Evolutionary conservation across 2,329 filamentous ascomycete species (phyloP), one percentile per base, ranked within the genome.

Genomic region (Penicillium sp.): DNA sequence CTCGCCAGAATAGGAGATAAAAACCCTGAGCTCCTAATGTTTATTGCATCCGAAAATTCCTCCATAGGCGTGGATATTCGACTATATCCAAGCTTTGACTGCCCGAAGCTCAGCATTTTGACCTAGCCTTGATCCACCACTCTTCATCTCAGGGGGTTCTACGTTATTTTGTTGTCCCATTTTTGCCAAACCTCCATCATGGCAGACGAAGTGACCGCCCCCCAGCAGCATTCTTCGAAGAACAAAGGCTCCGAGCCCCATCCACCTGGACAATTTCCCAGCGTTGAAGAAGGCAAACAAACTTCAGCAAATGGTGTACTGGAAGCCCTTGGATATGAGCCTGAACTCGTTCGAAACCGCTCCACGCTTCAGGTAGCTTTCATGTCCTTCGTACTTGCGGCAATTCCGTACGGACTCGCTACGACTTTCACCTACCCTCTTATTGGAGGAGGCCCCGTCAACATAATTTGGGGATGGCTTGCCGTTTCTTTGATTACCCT

Each of bases 401-500:
- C 82, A 4, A 81, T 82, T 6, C 81, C 81, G 0, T 84, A 82
- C 57, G 82, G 82, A 40, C 70, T 85, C 17, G 78, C 73, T n/a
- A 85, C 83, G 2, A 85, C 83, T 0, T 72, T 86, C 56, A 80
- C 79, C 66, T 82, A 84, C 62, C 80, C 79, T 21, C 72, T 86
- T 21, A 77, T 77, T 17, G 80, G 85, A 63, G 83, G 83, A 29
- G 80, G 84, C 63, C 75, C 75, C 32, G 82, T 85, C n/a, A 84
- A 81, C 24, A 75, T 85, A 35, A 69, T 86, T 53, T 86, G 79
- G 75, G 83, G 83, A 39, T 86, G 77, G 80, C 74, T 84, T 13
- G 61, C 83, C 35, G 75, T 84, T 19, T 81, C 78, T 5, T 64
- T 83, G 43, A 77, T 84, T 54, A 81, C 78, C 7, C 67, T 79